Conservation (phyloP, 768 basidiomycete species). For the Trichaptum fuscoviolaceum region DNA sequence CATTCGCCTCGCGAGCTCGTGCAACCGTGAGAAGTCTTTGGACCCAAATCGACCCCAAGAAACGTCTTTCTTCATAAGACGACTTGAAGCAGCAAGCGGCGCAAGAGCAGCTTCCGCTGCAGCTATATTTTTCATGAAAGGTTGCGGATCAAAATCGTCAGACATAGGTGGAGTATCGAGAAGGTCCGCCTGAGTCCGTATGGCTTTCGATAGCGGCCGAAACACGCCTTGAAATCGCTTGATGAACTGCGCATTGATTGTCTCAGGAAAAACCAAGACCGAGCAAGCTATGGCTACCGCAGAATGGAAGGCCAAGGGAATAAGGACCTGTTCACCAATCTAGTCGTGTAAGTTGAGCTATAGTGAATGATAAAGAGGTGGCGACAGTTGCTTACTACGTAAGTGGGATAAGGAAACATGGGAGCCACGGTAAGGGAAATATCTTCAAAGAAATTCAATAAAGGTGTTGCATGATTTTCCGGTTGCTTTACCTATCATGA, state of each 20-base stretch:
- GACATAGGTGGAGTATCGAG: slow-evolving; percentile 10
- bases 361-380: not conserved
- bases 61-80: slow-evolving; percentile 54
- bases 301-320: slow-evolving; percentile 8
- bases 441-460: slow-evolving; percentile 32
- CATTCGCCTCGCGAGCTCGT: slow-evolving; percentile 37
- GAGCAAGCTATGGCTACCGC: slow-evolving; percentile 9
- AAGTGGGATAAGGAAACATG: slow-evolving; percentile 63
- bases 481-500: slow-evolving; percentile 43
- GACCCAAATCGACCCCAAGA: slow-evolving; percentile 57
- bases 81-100: slow-evolving; percentile 45
- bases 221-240: slow-evolving; percentile 12
- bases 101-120: slow-evolving; percentile 31
- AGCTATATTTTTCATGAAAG: not conserved
- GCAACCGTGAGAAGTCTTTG: slow-evolving; percentile 46
- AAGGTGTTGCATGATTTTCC: not conserved
- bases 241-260: slow-evolving; percentile 16
- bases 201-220: slow-evolving; percentile 7
- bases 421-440: slow-evolving; percentile 52
- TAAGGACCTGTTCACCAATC: not conserved
- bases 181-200: slow-evolving; percentile 10
- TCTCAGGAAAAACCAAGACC: slow-evolving; percentile 13
- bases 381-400: slow-evolving; percentile 30
- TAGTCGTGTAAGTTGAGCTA: not conserved
- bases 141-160: slow-evolving; percentile 4